Conservation (phyloP, 2,329 filamentous ascomycete species). For the Stagonosporopsis tanaceti region DNA sequence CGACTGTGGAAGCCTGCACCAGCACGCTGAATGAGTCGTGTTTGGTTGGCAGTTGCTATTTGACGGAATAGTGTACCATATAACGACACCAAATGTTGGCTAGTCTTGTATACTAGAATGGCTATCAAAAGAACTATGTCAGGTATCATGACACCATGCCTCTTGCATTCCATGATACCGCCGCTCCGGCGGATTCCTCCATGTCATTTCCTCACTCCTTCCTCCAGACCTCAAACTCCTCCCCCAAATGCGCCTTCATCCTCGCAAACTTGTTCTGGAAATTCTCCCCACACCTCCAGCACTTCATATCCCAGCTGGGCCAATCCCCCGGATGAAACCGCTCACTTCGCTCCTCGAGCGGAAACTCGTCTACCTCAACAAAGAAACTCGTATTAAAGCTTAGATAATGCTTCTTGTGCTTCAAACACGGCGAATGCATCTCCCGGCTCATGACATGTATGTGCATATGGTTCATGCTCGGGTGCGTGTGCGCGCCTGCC, state of each 20-base stretch:
- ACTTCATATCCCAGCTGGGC: constrained; percentile 71
- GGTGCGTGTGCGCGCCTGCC: constrained; percentile 83
- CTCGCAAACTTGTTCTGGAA: constrained; percentile 78
- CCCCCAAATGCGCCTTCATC: constrained; percentile 77
- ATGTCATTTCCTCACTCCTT: constrained; percentile 25
- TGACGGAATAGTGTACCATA: constrained; percentile 25
- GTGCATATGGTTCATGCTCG: constrained; percentile 92
- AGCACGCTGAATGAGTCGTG: neutral
- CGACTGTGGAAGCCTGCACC: neutral
- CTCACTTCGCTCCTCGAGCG: constrained; percentile 71
- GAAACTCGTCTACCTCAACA: constrained; percentile 79
- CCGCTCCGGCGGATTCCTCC: no score
- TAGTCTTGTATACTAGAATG: constrained; percentile 29
- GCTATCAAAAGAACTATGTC: constrained; percentile 14
- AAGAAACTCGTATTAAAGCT: constrained; percentile 90
- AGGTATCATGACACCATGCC: neutral
- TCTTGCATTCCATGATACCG: no score
- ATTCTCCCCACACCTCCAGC: constrained; percentile 81
- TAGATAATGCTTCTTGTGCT: constrained; percentile 88
- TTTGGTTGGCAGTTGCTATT: neutral
- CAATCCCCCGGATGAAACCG: constrained; percentile 69
- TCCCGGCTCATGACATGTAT: constrained; percentile 87
- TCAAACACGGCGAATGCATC: constrained; percentile 74
- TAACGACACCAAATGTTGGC: constrained; percentile 23
- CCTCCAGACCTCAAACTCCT: constrained; percentile 81